Base-by-base conservation (phyloP, 441 rosid species). In the Theobroma grandiflorum region DNA sequence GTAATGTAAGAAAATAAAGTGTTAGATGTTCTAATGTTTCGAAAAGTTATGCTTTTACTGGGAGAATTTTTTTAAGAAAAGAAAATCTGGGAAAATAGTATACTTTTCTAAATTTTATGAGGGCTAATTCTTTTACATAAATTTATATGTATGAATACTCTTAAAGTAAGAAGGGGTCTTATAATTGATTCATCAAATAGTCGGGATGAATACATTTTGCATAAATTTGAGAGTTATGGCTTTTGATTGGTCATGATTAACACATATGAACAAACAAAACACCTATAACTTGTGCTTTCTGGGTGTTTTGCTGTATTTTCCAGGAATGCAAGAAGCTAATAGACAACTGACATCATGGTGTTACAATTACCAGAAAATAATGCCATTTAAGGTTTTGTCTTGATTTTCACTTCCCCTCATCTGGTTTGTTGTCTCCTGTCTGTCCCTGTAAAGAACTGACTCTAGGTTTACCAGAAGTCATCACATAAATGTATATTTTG, bases 321-420 rank as follows among this genome's bases (percentile, higher is more conserved):
- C 65, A 61, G 65, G 65, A 61, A 61, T 61, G 38, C 16, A 4
- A 38, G 65, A 31, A 61, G 65, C 38, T 61, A 61, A 26, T 61
- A 11, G 16, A 11, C 65, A 4, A 22, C 64, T 10, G 26, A 59
- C 6, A 22, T 59, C 15, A 10, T 1, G 38, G 65, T 26, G 7
- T 11, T 31, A 4, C 65, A 57, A 57, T 16, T 53, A 53, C 58
- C 57, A 53, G 58, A 53, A 50, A 50, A 53, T 53, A 2, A 53
- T 53, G 15, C 50, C 14, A 3, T 9, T 47, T 47, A 11, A 9
- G 15, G 65, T 61, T 58, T 58, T 61, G 7, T 31, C 8, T 61
- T 10, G 65, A 61, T 61, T 31, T 61, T 61, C 18, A 11, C 37
- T 11, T 61, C 12, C 64, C 11, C 37, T 11, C 16, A 6, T 8